Percentiles rank a stretch among this genome's conserved stretches.
phyloP scores from a whole-genome alignment of 192 early-diverging fungal genomes.

The Backusella tuberculispora region DNA sequence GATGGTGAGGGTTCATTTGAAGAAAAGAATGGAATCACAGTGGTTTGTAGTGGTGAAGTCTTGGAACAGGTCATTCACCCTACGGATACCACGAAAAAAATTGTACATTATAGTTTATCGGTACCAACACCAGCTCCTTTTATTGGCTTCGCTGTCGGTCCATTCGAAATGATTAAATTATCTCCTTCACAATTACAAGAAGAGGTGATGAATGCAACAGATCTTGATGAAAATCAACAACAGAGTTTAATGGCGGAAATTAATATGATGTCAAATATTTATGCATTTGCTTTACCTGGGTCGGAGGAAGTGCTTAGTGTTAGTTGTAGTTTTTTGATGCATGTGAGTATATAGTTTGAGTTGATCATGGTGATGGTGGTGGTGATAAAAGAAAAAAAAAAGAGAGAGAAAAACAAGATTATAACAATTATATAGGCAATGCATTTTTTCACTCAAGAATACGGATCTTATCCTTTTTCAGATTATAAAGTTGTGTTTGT shows the following conservation, averaged over 20 bases:
- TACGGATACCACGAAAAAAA: constrained; percentile 56
- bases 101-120: constrained; percentile 71
- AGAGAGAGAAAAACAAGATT: constrained; percentile 7
- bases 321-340: constrained; percentile 63
- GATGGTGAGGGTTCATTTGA: constrained; percentile 47
- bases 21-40: constrained; percentile 53
- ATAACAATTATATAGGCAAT: constrained; percentile 57
- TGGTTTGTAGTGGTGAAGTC: constrained; percentile 73
- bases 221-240: constrained; percentile 41
- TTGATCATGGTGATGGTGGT: not conserved
- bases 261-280: constrained; percentile 51
- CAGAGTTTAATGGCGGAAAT: constrained; percentile 44
- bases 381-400: not conserved
- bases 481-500: constrained; percentile 90
- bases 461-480: constrained; percentile 85
- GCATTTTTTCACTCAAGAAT: constrained; percentile 86
- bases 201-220: constrained; percentile 36
- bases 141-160: constrained; percentile 75
- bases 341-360: constrained; percentile 40
- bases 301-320: constrained; percentile 61
- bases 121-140: constrained; percentile 71
- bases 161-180: constrained; percentile 54
- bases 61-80: constrained; percentile 67
- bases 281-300: constrained; percentile 74
- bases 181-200: constrained; percentile 41